Percentiles rank a stretch among this genome's conserved stretches.
Conservation (phyloP, 805 yeast species). For the Pichia rugopelliculosa region DNA sequence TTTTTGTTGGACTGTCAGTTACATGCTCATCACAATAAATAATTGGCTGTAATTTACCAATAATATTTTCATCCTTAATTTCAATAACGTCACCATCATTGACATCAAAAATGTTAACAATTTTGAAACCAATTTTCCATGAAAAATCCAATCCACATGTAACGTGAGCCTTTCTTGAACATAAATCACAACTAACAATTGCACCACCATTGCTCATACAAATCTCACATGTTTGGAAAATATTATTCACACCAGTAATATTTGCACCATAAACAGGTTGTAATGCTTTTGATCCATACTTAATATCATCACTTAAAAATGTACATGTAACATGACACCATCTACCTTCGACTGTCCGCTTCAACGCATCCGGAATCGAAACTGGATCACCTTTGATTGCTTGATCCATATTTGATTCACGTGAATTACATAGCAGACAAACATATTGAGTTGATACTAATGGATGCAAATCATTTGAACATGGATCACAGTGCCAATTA, state of each 20-base stretch:
- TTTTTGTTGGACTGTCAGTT: slow-evolving; percentile 9
- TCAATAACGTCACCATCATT: slow-evolving; percentile 12
- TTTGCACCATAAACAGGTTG: slow-evolving; percentile 42
- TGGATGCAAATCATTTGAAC: slow-evolving; percentile 65
- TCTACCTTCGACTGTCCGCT: slow-evolving; percentile 54
- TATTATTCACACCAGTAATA: slow-evolving; percentile 26
- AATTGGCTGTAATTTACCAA: slow-evolving; percentile 39
- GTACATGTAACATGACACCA: slow-evolving; percentile 83
- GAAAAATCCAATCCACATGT: slow-evolving; percentile 52
- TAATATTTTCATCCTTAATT: slow-evolving; percentile 16
- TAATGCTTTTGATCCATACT: slow-evolving; percentile 35
- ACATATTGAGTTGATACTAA: slow-evolving; percentile 45
- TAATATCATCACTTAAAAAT: slow-evolving; percentile 39
- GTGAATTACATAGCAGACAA: slow-evolving; percentile 59
- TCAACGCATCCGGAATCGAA: slow-evolving; percentile 56
- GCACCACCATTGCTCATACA: slow-evolving; percentile 46
- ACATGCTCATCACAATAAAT: slow-evolving; percentile 38
- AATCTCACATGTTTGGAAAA: slow-evolving; percentile 33
- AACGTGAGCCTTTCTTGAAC: slow-evolving; percentile 38
- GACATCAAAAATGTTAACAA: slow-evolving; percentile 22
- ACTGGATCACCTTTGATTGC: slow-evolving; percentile 34
- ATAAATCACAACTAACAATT: slow-evolving; percentile 38
- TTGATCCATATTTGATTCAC: slow-evolving; percentile 42
- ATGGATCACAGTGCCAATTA: slow-evolving; percentile 76
- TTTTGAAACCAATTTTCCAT: slow-evolving; percentile 48